Conservation (phyloP, 352 stramenopile species). For the Pythium sp. region DNA sequence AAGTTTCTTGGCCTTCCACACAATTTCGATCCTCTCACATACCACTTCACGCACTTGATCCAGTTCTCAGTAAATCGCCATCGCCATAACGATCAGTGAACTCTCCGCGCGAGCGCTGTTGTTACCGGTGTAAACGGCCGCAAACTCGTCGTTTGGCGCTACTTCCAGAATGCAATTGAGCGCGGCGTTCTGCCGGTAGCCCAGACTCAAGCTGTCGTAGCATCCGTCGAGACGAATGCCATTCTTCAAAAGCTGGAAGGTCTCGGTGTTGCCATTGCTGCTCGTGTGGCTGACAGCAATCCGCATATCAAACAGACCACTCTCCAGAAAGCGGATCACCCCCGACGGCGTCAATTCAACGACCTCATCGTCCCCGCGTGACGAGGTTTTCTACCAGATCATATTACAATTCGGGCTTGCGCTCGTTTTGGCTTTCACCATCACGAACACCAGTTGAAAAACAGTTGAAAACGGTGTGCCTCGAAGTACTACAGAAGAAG, state of each 20-base stretch:
- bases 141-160: neutral
- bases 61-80: neutral
- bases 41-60: neutral
- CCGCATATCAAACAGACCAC: neutral
- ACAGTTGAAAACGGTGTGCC: too few relatives aligned
- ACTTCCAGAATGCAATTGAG: neutral
- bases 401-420: neutral
- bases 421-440: neutral
- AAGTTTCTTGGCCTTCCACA: neutral
- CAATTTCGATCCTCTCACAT: neutral
- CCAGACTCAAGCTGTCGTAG: neutral
- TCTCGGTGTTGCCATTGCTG: neutral
- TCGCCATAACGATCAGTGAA: neutral
- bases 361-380: neutral
- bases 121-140: neutral
- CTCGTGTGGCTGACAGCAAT: neutral
- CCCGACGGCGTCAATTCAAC: neutral
- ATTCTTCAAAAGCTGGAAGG: neutral
- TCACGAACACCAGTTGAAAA: neutral
- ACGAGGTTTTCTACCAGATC: neutral
- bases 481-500: too few relatives aligned
- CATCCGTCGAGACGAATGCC: neutral
- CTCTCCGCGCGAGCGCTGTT: neutral
- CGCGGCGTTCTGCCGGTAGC: neutral
- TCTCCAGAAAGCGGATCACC: neutral